These are phyloP conservation scores for Cryptococcus sp. DNA, from an alignment of 1,284 basidiomycete species.

Conservation along the genomic window DNA sequence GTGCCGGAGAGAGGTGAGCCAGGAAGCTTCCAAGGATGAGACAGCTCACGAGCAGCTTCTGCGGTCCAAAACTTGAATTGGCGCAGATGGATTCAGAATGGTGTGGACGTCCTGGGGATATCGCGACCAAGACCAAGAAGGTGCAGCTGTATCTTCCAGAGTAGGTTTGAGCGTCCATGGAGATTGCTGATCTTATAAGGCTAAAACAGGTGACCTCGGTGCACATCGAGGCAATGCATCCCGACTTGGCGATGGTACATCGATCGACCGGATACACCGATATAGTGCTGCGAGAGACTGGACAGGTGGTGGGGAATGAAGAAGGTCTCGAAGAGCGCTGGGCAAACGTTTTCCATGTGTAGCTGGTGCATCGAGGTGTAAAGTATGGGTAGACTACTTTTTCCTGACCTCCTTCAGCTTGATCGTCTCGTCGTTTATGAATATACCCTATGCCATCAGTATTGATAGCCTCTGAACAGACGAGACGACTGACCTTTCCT, in stretches of 20 bases:
- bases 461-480: slow-evolving; percentile 1
- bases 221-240: slow-evolving; percentile 18
- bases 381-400: slow-evolving; percentile 59
- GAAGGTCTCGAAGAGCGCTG: slow-evolving; percentile 25
- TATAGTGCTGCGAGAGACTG: slow-evolving; percentile 30
- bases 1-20: slow-evolving; percentile 29
- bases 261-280: slow-evolving; percentile 21
- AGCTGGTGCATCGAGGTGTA: no score
- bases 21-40: no score
- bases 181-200: slow-evolving; percentile 16
- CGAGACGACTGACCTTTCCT: slow-evolving; percentile 66
- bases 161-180: slow-evolving; percentile 13
- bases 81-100: slow-evolving; percentile 29
- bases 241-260: slow-evolving; percentile 26
- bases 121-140: not conserved
- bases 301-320: slow-evolving; percentile 32
- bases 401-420: slow-evolving; percentile 89
- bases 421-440: slow-evolving; percentile 82
- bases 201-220: slow-evolving; percentile 28
- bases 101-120: slow-evolving; percentile 7
- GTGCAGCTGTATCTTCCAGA: slow-evolving; percentile 37
- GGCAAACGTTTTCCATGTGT: slow-evolving; percentile 33
- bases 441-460: slow-evolving; percentile 87
- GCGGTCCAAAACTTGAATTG: slow-evolving; percentile 19
- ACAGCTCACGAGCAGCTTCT: slow-evolving; percentile 17